Conservation (phyloP, 192 early-diverging fungal genomes). For the Podila clonocystis region DNA sequence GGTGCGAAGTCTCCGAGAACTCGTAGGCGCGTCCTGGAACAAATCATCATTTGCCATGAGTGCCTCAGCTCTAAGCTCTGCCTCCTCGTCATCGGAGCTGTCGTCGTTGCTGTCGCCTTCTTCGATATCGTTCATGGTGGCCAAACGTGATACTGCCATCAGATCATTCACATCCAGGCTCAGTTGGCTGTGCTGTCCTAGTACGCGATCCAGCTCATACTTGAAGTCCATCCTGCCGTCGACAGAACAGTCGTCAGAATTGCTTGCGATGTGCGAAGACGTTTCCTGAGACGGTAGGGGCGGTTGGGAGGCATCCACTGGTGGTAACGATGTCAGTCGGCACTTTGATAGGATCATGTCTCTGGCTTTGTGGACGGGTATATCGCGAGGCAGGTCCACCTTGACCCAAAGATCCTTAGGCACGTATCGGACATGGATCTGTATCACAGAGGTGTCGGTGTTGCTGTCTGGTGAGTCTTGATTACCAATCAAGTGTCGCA, state of each 20-base stretch:
- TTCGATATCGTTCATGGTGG: not conserved
- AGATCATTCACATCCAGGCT: not conserved
- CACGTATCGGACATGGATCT: conserved; percentile 45
- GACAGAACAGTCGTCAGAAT: no score
- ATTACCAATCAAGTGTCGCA: not conserved
- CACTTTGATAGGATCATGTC: conserved; percentile 36
- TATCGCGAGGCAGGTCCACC: conserved; percentile 29
- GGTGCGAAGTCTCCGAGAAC: not conserved
- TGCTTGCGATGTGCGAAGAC: no score
- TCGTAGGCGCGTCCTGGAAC: not conserved
- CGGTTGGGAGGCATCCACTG: not conserved
- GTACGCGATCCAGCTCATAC: not conserved
- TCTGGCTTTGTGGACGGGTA: conserved; percentile 30
- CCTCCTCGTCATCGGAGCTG: conserved; percentile 36
- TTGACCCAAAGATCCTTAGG: conserved; percentile 43
- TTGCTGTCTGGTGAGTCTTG: not conserved
- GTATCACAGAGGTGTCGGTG: conserved; percentile 4
- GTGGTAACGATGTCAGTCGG: conserved; percentile 16
- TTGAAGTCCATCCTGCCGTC: not conserved
- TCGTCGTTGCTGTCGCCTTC: conserved; percentile 7
- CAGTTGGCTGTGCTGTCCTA: not conserved
- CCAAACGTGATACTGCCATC: not conserved
- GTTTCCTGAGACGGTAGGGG: not conserved
- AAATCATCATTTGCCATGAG: conserved; percentile 17
- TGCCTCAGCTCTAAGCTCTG: conserved; percentile 35